Evolutionary conservation across 2,329 filamentous ascomycete species (phyloP).

Genomic region (Epichloe sylvatica): DNA sequence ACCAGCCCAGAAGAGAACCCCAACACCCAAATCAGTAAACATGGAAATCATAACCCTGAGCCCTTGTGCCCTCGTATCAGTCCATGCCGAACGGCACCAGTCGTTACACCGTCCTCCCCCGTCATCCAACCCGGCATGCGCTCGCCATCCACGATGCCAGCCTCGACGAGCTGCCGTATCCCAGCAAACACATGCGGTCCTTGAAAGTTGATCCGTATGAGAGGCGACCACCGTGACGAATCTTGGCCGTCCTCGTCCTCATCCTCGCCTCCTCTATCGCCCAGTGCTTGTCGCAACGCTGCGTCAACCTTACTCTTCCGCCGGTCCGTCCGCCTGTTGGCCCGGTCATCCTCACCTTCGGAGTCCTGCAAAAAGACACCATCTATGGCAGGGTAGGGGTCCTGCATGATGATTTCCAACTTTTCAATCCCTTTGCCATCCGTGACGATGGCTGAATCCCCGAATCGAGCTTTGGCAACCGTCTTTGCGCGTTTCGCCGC

Average conservation of each 20-base stretch:
- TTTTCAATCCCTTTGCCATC: constrained; percentile 50
- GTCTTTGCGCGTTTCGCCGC: constrained; percentile 44
- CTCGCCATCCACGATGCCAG: constrained; percentile 59
- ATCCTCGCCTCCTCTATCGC: constrained; percentile 11
- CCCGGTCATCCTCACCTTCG: constrained; percentile 12
- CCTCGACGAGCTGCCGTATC: constrained; percentile 61
- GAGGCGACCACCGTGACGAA: constrained; percentile 19
- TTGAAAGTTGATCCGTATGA: constrained; percentile 51
- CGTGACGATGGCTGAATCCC: constrained; percentile 37
- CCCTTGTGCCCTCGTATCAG: constrained; percentile 47
- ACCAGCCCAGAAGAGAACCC: constrained; percentile 1
- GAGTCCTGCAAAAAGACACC: constrained; percentile 10
- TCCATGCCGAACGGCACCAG: constrained; percentile 54
- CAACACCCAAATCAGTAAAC: constrained; percentile 4
- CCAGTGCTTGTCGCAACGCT: constrained; percentile 17
- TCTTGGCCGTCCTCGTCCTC: constrained; percentile 15
- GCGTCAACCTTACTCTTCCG: constrained; percentile 24
- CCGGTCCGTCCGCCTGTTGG: constrained; percentile 8
- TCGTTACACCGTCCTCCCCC: constrained; percentile 68
- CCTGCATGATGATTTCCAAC: constrained; percentile 45
- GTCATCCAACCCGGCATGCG: constrained; percentile 86
- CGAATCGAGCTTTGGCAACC: constrained; percentile 57
- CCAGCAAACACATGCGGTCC: constrained; percentile 72
- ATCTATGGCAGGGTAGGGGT: constrained; percentile 33
- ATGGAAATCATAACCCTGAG: constrained; percentile 30